A percentile compares a stretch with the other conserved stretches of the same genome.
phyloP scores from a whole-genome alignment of 805 yeast genomes.

The Candida dendrica region DNA sequence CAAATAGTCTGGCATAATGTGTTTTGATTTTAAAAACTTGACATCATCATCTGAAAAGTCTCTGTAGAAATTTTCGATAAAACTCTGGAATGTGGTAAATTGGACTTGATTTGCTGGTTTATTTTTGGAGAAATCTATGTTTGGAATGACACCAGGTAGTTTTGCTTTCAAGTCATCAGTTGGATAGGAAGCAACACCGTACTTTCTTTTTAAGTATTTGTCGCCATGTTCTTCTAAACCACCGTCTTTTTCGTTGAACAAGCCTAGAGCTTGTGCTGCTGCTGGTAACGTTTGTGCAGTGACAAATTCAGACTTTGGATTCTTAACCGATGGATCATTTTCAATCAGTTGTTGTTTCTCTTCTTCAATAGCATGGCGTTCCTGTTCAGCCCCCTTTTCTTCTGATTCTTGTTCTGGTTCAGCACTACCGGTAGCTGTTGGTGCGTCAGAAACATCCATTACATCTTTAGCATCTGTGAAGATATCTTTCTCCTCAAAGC shows the following conservation, averaged over 20 bases:
- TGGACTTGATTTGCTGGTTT: conserved; percentile 91
- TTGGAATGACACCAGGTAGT: conserved; percentile 85
- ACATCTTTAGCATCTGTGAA: conserved; percentile 11
- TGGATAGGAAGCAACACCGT: conserved; percentile 90
- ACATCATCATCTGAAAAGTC: conserved; percentile 75
- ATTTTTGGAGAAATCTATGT: conserved; percentile 73
- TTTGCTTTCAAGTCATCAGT: conserved; percentile 62
- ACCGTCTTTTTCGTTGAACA: conserved; percentile 51
- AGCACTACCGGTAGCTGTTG: background rate
- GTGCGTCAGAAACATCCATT: conserved; percentile 1
- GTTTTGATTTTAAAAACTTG: conserved; percentile 57
- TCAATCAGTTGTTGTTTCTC: conserved; percentile 25
- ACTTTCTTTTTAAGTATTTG: conserved; percentile 67
- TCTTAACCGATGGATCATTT: conserved; percentile 53
- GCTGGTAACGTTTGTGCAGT: conserved; percentile 61
- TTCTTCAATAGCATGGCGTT: background rate
- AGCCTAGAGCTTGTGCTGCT: conserved; percentile 56
- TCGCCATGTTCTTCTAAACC: conserved; percentile 62
- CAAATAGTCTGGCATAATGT: conserved; percentile 44
- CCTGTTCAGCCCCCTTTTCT: background rate
- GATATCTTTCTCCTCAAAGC: conserved; percentile 9
- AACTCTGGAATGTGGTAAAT: conserved; percentile 77
- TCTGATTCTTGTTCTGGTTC: background rate
- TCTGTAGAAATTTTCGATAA: conserved; percentile 80
- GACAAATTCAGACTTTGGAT: conserved; percentile 74